Evolutionary conservation across 2,329 filamentous ascomycete genomes (phyloP).

Genomic region (Xylaria sp.): DNA sequence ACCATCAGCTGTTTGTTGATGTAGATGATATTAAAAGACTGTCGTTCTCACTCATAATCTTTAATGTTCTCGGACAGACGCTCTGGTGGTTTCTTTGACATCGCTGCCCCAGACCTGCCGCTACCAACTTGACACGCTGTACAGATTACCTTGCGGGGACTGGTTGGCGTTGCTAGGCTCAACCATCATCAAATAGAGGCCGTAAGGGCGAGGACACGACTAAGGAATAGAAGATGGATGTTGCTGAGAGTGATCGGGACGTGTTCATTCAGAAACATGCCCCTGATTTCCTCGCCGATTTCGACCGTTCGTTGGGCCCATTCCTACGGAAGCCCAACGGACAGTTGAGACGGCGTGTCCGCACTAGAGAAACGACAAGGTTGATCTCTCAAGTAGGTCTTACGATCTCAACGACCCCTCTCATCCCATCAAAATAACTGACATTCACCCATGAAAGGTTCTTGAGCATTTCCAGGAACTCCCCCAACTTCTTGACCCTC

Average conservation of each 20-base stretch:
- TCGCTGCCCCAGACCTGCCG: background rate
- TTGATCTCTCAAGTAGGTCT: slow-evolving; percentile 41
- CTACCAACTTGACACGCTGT: background rate
- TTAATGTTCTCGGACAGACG: background rate
- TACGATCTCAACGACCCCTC: background rate
- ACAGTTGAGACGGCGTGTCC: slow-evolving; percentile 46
- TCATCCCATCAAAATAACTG: slow-evolving; percentile 7
- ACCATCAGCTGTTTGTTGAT: background rate
- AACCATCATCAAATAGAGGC: background rate
- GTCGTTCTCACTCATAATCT: background rate
- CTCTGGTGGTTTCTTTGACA: background rate
- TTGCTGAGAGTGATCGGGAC: slow-evolving; percentile 54
- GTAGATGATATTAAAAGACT: background rate
- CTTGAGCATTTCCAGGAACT: slow-evolving; percentile 93
- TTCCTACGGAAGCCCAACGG: slow-evolving; percentile 50
- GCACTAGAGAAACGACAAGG: slow-evolving; percentile 44
- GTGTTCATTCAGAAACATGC: slow-evolving; percentile 58
- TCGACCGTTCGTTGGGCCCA: slow-evolving; percentile 47
- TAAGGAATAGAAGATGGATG: slow-evolving; percentile 46
- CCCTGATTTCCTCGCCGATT: slow-evolving; percentile 52
- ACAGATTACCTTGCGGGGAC: slow-evolving; percentile 2
- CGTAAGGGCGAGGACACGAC: background rate
- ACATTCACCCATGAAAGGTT: slow-evolving; percentile 36
- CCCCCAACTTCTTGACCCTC: slow-evolving; percentile 83
- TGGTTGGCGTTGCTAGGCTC: background rate